Evolutionary conservation across 768 basidiomycete genomes (phyloP).

Genomic region (Tephrocybe sp.): DNA sequence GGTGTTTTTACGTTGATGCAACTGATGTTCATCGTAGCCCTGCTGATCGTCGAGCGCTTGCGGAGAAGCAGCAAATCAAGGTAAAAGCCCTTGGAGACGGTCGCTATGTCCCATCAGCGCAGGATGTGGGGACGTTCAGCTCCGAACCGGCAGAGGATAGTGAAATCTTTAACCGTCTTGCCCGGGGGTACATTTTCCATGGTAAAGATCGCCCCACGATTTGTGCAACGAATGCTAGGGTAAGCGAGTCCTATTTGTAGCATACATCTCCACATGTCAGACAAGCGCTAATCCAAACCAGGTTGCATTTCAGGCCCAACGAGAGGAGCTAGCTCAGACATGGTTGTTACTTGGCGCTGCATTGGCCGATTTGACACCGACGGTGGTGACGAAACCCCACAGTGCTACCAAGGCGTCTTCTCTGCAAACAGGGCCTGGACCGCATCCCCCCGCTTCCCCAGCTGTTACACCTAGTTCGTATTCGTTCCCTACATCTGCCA

Average conservation of each 20-base stretch:
- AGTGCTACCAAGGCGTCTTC: conserved; percentile 12
- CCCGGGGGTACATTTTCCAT: conserved; percentile 57
- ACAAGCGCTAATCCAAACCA: conserved; percentile 25
- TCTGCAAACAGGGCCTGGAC: conserved; percentile 17
- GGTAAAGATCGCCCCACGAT: conserved; percentile 42
- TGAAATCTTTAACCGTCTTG: conserved; percentile 56
- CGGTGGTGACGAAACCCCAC: conserved; percentile 24
- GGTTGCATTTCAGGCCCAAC: conserved; percentile 60
- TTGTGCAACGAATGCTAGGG: conserved; percentile 61
- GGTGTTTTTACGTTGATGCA: neutral
- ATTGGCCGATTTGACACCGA: conserved; percentile 47
- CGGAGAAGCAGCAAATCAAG: conserved; percentile 33
- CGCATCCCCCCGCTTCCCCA: conserved; percentile 40
- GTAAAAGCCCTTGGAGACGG: conserved; percentile 62
- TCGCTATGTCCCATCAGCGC: conserved; percentile 45
- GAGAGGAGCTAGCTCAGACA: conserved; percentile 53
- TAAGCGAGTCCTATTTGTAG: conserved; percentile 14
- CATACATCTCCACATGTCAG: neutral
- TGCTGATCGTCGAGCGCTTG: conserved; percentile 32
- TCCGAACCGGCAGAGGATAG: conserved; percentile 36
- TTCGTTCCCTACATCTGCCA: conserved; percentile 21
- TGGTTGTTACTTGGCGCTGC: conserved; percentile 67
- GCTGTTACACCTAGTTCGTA: conserved; percentile 30
- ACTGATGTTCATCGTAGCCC: conserved; percentile 26
- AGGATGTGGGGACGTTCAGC: conserved; percentile 54